Evolutionary conservation across 306 rosid species (phyloP).

Genomic region (Alnus glutinosa): DNA sequence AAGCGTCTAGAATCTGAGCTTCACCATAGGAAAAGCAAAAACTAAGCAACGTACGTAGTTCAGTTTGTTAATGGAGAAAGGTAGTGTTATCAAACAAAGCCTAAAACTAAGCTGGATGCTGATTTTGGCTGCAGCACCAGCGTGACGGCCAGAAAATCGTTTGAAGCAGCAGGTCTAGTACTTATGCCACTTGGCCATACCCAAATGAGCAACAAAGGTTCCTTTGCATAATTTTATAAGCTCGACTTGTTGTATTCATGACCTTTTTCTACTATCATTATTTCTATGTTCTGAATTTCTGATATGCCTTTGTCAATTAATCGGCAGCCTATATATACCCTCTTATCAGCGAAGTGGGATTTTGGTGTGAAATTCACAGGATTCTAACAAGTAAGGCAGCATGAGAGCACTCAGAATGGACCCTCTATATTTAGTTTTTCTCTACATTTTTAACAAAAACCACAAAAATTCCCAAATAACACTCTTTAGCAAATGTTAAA

Average conservation of each 20-base stretch:
- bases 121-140: constrained; percentile 7
- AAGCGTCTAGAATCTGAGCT: constrained; percentile 39
- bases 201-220: neutral
- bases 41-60: constrained; percentile 3
- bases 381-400: neutral
- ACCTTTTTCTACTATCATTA: neutral
- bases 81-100: too few relatives aligned
- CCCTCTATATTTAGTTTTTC: too few relatives aligned
- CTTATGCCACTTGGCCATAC: neutral
- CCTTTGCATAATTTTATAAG: neutral
- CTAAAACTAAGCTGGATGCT: neutral
- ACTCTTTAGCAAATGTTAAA: too few relatives aligned
- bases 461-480: too few relatives aligned
- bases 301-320: neutral
- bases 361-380: neutral
- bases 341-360: neutral
- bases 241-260: too few relatives aligned
- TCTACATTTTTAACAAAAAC: too few relatives aligned
- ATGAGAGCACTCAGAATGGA: too few relatives aligned
- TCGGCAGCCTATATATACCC: neutral
- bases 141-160: neutral
- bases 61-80: too few relatives aligned
- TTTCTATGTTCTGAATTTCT: neutral
- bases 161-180: neutral
- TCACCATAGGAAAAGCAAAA: constrained; percentile 28